Evolutionary conservation across 371 early-diverging fungal genomes (phyloP), one percentile per base, ranked within the genome.

Genomic region (Fennellomyces sp.): DNA sequence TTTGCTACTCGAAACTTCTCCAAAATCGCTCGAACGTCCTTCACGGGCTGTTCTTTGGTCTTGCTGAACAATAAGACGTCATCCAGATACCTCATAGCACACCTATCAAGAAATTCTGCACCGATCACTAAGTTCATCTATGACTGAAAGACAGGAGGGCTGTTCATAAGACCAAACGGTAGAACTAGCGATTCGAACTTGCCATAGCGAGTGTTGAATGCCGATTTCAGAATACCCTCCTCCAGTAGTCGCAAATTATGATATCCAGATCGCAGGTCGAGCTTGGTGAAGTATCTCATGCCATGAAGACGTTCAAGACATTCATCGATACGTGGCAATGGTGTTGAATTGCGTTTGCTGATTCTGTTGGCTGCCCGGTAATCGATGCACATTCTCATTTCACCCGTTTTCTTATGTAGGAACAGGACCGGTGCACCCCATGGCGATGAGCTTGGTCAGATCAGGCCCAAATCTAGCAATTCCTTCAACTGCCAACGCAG

Each of bases 271-370:
- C 58, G 56, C 69, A 78, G 61, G 59, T 86, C 80, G 6, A 79
- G 53, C 28, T 67, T 68, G 1, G 72, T 59, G 62, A 77, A 82
- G 11, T 53, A n/a, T 38, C 64, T 54, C 1, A 61, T 57, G 2
- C 65, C 56, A 5, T n/a, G 60, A 33, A 69, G 35, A 19, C 30
- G 63, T 10, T 78, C 76, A 0, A 78, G 27, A 19, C 71, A 58
- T 17, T n/a, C n/a, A n/a, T n/a, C n/a, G n/a, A n/a, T n/a, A n/a
- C n/a, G n/a, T n/a, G n/a, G n/a, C n/a, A n/a, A 21, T 0, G 75
- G 76, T 59, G 76, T 60, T 0, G 57, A 53, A 35, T 88, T 67
- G 26, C 69, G 63, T 8, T 68, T 50, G 0, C 82, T 86, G 0
- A 74, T 26, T 15, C 50, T 48, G 61, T 87, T 84, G 15, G 15